Base-by-base conservation (phyloP, 2,329 filamentous ascomycete species). In the Cryphonectria japonica region DNA sequence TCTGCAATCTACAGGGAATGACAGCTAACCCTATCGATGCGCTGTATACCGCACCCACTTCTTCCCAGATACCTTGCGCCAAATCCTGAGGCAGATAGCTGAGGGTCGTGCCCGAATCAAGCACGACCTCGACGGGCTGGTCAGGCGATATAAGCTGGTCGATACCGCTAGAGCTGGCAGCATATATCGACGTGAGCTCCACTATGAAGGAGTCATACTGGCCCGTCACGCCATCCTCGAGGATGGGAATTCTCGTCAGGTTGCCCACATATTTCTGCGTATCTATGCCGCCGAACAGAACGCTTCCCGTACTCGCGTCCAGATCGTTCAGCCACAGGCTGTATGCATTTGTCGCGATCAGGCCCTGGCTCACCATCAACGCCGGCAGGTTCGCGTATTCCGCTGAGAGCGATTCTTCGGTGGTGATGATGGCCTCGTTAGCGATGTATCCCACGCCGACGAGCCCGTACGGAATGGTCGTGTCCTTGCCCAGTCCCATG, bases 241-340 rank as follows among this genome's bases (percentile, higher is more conserved):
- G 82, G 72, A 94, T 84, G 22, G 90, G 84, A 39, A 94, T 83
- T 7, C 85, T 87, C 62, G 85, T 84, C 43, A 95, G 83, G 2
- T 87, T 79, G 64, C 92, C 92, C 0, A 84, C 78, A 80, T 89
- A 96, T 78, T 95, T 95, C 71, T 86, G 87, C 0, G 88, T 92
- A 78, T 95, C 92, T 71, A 95, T 89, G n/a, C 92, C 93, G 54
- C 93, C 93, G 75, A 95, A 96, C 1, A 95, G 83, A 72, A 95
- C 91, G 75, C 83, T 91, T 50, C 93, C 93, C 1, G 86, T 90
- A 72, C 85, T 89, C 0, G 92, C 80, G 71, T 83, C 84, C 79
- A 87, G 78, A 68, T 89, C 86, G 74, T 89, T 88, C 69, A 89
- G 82, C 90, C 91, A 93, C 32, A 94, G 80, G 71, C 91, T 93